Conservation (phyloP, 305 asterid genomes). For the Fraxinus latifolia region DNA sequence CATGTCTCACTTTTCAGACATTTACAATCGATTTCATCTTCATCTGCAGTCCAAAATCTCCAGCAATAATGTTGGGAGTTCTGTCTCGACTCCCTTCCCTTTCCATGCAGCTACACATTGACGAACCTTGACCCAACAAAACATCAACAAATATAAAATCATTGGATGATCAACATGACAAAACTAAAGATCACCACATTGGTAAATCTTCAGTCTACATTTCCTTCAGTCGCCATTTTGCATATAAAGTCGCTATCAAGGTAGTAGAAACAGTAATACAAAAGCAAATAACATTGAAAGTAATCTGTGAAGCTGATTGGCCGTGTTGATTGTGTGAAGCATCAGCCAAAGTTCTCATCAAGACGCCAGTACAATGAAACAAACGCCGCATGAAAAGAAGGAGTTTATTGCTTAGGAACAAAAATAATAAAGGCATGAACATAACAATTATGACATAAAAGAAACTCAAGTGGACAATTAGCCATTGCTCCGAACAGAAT, state of each 20-base stretch:
- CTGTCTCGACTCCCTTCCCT: background rate
- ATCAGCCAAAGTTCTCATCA: constrained; percentile 65
- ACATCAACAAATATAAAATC: constrained; percentile 7
- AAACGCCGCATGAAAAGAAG: constrained; percentile 8
- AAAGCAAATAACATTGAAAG: constrained; percentile 54
- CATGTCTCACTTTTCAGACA: background rate
- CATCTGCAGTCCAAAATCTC: background rate
- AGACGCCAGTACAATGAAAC: constrained; percentile 50
- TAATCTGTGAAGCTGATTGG: constrained; percentile 46
- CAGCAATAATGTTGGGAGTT: background rate
- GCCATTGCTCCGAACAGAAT: background rate
- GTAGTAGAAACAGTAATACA: constrained; percentile 52
- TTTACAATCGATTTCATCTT: background rate
- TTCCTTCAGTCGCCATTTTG: constrained; percentile 60
- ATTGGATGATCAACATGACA: background rate
- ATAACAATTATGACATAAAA: background rate
- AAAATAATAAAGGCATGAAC: background rate
- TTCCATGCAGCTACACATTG: constrained; percentile 4
- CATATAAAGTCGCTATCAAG: constrained; percentile 49
- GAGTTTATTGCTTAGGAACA: background rate
- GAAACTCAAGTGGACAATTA: background rate
- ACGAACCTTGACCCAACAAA: background rate
- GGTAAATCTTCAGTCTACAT: constrained; percentile 58
- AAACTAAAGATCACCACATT: constrained; percentile 30
- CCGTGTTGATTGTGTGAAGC: constrained; percentile 51